Base-by-base conservation (phyloP, 2,329 filamentous ascomycete species). In the Stagonosporopsis rhizophila region DNA sequence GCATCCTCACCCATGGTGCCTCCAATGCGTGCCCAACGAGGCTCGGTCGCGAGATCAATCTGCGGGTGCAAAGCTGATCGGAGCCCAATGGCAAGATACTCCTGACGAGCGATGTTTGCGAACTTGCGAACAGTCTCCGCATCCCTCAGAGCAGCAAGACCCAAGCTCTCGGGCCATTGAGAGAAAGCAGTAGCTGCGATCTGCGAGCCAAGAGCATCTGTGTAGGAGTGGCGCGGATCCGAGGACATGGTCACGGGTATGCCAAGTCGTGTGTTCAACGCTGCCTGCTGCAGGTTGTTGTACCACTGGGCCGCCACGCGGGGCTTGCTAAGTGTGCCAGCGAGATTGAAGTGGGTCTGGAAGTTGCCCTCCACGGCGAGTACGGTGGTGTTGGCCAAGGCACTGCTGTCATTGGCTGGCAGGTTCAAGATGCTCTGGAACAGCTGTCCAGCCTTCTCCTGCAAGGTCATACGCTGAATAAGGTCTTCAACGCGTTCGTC, bases 91-190 rank as follows among this genome's bases (percentile, higher is more conserved):
- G 74, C 75, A 39, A 71, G 55, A 56, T 78, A 79, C 59, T 85
- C 82, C 60, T 82, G 76, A 5, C 81, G 75, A 0, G 78, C 81
- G 19, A 83, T 74, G 30, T 83, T 78, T 7, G 79, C 81, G 47
- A 84, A 84, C 15, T 68, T 72, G 44, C 77, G 66, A 1, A 82
- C 79, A 0, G 82, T 64, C 0, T 76, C 70, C 0, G 79, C 68
- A 15, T 79, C 77, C 2, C 82, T 73, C 0, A 84, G 61, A 0
- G 83, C 82, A 6, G 81, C 82, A 8, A 85, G 67, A 0, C 82
- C 83, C 7, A 83, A 63, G 0, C 77, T 78, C 53, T 83, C 81
- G 0, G 82, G 82, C 82, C 82, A 84, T 50, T 81, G 77, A 0
- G 79, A 82, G 58, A 85, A 79, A 0, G 68, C 71, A 0, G 76